Conservation (phyloP, 345 rosid species). For the Conringia planisiliqua region DNA sequence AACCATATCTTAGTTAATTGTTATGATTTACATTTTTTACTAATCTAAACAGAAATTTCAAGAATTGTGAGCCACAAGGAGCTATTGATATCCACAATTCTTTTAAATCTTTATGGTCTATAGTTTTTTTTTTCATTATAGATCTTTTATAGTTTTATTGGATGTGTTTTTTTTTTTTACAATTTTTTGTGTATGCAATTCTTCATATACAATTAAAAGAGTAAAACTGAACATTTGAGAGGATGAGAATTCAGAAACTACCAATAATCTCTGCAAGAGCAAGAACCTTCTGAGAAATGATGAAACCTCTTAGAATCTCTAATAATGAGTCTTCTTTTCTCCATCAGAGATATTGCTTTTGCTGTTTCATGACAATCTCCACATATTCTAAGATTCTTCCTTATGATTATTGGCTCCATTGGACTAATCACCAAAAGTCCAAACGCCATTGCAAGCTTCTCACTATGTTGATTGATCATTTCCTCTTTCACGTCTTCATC, state of each 20-base stretch:
- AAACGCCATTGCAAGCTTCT: conserved; percentile 73
- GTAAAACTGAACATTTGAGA: neutral
- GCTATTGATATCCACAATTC: too few relatives aligned
- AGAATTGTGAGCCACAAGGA: too few relatives aligned
- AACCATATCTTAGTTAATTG: too few relatives aligned
- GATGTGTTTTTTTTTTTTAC: neutral
- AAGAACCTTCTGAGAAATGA: conserved; percentile 60
- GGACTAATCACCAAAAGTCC: conserved; percentile 52
- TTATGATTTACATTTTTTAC: too few relatives aligned
- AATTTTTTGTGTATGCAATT: neutral
- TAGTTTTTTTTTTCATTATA: too few relatives aligned
- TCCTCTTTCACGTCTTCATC: conserved; percentile 63
- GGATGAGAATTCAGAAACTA: conserved; percentile 14
- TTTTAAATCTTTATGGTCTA: too few relatives aligned
- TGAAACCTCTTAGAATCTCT: conserved; percentile 77
- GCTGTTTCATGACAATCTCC: conserved; percentile 61
- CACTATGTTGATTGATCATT: conserved; percentile 59
- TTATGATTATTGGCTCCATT: conserved; percentile 45
- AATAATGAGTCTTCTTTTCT: conserved; percentile 51
- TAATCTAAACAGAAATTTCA: too few relatives aligned
- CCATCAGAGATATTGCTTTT: conserved; percentile 50
- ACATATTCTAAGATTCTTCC: conserved; percentile 67
- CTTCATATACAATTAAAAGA: neutral
- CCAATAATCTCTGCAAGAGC: conserved; percentile 75
- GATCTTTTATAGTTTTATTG: neutral